These are phyloP conservation scores for Cladosporium sp. DNA, from an alignment of 2,329 filamentous ascomycete genomes.

Conservation along the genomic window DNA sequence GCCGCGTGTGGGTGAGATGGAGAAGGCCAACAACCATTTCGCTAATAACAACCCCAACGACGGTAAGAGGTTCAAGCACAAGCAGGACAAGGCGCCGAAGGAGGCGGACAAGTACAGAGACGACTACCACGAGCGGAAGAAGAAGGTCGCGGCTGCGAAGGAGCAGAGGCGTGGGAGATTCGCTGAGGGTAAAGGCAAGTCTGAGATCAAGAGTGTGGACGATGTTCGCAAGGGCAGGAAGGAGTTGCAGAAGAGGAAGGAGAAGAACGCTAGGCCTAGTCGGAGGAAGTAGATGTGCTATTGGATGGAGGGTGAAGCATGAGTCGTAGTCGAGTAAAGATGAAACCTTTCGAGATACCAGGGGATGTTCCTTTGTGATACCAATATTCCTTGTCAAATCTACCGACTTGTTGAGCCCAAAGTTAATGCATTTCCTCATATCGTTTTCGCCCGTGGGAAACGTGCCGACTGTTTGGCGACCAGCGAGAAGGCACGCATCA, in stretches of 20 bases:
- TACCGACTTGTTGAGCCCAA: no score
- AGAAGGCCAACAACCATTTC: slow-evolving; percentile 42
- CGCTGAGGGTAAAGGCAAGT: slow-evolving; percentile 69
- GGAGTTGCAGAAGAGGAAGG: slow-evolving; percentile 68
- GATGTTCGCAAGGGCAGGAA: slow-evolving; percentile 82
- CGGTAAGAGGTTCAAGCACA: slow-evolving; percentile 73
- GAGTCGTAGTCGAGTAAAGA: no score
- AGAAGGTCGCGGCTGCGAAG: slow-evolving; percentile 80
- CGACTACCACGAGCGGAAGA: slow-evolving; percentile 87
- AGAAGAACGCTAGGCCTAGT: slow-evolving; percentile 81
- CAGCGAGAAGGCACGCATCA: no score
- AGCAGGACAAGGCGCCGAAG: slow-evolving; percentile 83
- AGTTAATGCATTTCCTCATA: no score
- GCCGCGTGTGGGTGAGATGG: slow-evolving; percentile 78
- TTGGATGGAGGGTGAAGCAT: not conserved
- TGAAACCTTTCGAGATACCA: no score
- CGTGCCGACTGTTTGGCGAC: no score
- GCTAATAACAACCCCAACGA: slow-evolving; percentile 29
- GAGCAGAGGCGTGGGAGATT: slow-evolving; percentile 76
- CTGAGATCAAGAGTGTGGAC: slow-evolving; percentile 74
- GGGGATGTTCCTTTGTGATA: no score
- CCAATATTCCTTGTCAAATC: no score
- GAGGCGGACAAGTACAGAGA: slow-evolving; percentile 87
- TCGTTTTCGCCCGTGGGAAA: no score
- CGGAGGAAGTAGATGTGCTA: slow-evolving; percentile 14